A percentile compares a stretch with the other conserved stretches of the same genome.
These are phyloP conservation scores for Starmerella apis DNA, from an alignment of 805 yeast species.

Conservation along the genomic window DNA sequence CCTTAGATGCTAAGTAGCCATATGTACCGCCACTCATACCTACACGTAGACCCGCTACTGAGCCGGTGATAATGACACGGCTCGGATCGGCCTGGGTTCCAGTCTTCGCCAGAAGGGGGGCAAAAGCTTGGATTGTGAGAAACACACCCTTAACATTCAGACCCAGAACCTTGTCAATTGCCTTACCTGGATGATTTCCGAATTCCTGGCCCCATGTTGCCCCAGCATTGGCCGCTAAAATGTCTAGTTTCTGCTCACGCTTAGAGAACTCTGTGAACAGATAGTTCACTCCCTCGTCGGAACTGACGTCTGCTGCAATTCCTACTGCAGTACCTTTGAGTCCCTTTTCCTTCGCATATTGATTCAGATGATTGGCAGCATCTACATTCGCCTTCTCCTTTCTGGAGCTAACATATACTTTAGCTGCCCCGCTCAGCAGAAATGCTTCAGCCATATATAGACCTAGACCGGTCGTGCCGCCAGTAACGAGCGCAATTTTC, in stretches of 20 bases:
- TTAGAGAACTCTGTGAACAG: constrained; percentile 36
- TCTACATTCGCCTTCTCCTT: constrained; percentile 52
- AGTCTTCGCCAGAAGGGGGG: constrained; percentile 46
- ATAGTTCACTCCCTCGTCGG: constrained; percentile 39
- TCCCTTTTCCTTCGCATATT: constrained; percentile 24
- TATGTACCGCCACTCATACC: constrained; percentile 45
- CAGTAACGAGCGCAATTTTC: constrained; percentile 57
- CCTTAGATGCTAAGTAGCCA: constrained; percentile 65
- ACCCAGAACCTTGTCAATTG: constrained; percentile 51
- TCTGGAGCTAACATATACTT: constrained; percentile 55
- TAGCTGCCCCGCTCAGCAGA: constrained; percentile 49
- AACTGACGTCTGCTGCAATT: constrained; percentile 49
- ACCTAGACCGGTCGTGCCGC: constrained; percentile 70
- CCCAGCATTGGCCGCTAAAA: constrained; percentile 67
- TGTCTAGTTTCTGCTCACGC: constrained; percentile 42
- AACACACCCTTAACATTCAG: constrained; percentile 62
- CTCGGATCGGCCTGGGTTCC: constrained; percentile 51
- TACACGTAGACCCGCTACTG: constrained; percentile 46
- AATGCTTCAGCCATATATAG: constrained; percentile 56
- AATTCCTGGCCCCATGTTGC: constrained; percentile 68
- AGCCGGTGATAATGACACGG: constrained; percentile 55
- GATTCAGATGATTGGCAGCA: constrained; percentile 36
- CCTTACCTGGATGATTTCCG: constrained; percentile 49
- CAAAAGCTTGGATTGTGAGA: constrained; percentile 50
- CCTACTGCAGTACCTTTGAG: constrained; percentile 34